phyloP scores from a whole-genome alignment of 2,329 filamentous ascomycete species.

The Cladosporium oxysporum region DNA sequence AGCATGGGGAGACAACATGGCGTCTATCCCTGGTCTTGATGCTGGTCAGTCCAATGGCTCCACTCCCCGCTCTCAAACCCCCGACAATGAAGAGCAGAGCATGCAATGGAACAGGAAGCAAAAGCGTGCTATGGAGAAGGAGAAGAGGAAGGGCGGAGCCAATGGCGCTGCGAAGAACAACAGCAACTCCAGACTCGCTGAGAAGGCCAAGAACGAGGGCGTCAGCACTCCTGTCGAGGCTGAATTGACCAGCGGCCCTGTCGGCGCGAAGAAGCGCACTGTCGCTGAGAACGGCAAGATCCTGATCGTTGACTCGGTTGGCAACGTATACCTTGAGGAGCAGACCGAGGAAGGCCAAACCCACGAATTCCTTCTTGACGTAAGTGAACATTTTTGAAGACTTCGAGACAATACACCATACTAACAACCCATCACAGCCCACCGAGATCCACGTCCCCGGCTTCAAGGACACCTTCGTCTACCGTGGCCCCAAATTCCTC shows the following conservation, averaged over 20 bases:
- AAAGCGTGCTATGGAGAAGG: conserved; percentile 84
- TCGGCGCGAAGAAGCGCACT: conserved; percentile 81
- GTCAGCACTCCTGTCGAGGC: conserved; percentile 58
- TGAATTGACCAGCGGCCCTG: conserved; percentile 57
- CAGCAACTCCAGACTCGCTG: conserved; percentile 50
- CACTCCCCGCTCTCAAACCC: conserved; percentile 23
- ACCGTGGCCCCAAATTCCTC: conserved; percentile 73
- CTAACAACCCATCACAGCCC: conserved; percentile 51
- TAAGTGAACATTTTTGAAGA: conserved; percentile 52
- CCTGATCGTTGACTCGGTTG: conserved; percentile 85
- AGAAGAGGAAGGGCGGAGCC: conserved; percentile 68
- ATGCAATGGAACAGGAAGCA: conserved; percentile 75
- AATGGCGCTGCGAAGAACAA: conserved; percentile 47
- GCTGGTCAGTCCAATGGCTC: conserved; percentile 28
- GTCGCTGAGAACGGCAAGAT: conserved; percentile 94
- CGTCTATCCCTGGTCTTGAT: conserved; percentile 68
- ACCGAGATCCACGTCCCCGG: conserved; percentile 78
- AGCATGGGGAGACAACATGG: conserved; percentile 80
- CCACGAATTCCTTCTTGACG: conserved; percentile 83
- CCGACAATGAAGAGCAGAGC: conserved; percentile 45
- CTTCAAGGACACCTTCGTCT: conserved; percentile 78
- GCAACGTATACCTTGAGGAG: conserved; percentile 94
- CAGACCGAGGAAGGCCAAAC: conserved; percentile 81
- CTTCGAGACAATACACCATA: background rate
- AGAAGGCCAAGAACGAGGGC: conserved; percentile 51